phyloP scores from a whole-genome alignment of 1,284 basidiomycete genomes.

The Ganoderma lingzhi region DNA sequence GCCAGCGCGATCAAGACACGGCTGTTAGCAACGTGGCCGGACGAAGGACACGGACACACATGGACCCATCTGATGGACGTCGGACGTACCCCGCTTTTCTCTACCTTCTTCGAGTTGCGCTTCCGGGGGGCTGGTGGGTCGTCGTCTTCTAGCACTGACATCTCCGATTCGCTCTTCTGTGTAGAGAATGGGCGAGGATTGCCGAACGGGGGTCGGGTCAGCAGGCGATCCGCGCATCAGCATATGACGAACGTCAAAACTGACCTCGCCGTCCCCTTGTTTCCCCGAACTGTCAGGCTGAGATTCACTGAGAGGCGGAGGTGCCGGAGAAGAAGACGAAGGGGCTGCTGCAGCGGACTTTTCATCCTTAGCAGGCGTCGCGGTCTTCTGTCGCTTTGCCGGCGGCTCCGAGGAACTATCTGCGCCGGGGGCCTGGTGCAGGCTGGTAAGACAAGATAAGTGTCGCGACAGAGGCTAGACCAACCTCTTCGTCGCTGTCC shows the following conservation, averaged over 20 bases:
- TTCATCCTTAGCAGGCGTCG: conserved; percentile 12
- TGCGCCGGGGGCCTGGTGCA: conserved; percentile 20
- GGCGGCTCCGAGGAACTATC: conserved; percentile 25
- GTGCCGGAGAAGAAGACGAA: conserved; percentile 7
- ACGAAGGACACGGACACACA: conserved; percentile 5
- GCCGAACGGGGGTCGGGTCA: not conserved
- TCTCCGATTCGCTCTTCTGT: conserved; percentile 64
- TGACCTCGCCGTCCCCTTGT: conserved; percentile 1
- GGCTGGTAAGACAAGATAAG: not conserved
- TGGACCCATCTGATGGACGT: not conserved
- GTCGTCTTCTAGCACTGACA: conserved; percentile 68
- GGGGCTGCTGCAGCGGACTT: not conserved
- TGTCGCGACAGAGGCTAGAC: not conserved
- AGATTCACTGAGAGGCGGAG: not conserved
- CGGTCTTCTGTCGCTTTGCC: conserved; percentile 32
- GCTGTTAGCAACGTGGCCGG: not conserved
- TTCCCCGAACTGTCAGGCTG: not conserved
- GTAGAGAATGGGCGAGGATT: not conserved
- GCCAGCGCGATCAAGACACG: not conserved
- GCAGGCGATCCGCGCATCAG: not conserved
- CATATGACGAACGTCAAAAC: not conserved
- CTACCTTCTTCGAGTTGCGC: conserved; percentile 42
- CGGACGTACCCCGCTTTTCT: conserved; percentile 37
- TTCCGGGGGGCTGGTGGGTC: conserved; percentile 48
- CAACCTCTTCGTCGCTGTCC: conserved; percentile 22